phyloP scores from a whole-genome alignment of 495 filamentous ascomycete genomes.

The Evansstolkia leycettana region DNA sequence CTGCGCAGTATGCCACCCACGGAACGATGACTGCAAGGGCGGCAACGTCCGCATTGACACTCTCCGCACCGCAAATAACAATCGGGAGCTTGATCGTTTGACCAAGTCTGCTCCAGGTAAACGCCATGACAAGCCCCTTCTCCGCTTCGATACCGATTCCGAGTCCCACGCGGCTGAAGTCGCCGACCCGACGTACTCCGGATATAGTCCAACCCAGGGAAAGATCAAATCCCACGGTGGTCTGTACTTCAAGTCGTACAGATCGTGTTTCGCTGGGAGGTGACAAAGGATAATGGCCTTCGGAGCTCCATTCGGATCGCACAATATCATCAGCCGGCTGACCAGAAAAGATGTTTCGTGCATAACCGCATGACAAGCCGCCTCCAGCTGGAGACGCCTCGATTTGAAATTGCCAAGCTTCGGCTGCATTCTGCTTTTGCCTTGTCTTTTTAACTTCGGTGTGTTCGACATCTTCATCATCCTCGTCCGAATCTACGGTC shows the following conservation, averaged over 20 bases:
- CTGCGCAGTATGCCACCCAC: slow-evolving; percentile 35
- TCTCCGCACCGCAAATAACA: slow-evolving; percentile 22
- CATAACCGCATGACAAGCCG: slow-evolving; percentile 21
- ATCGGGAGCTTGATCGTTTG: slow-evolving; percentile 31
- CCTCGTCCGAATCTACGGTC: slow-evolving; percentile 11
- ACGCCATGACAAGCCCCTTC: slow-evolving; percentile 24
- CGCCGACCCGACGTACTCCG: slow-evolving; percentile 25
- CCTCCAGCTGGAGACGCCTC: slow-evolving; percentile 16
- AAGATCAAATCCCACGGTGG: slow-evolving; percentile 10
- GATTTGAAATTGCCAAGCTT: slow-evolving; percentile 21
- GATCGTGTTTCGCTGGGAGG: slow-evolving; percentile 20
- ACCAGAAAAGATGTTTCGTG: slow-evolving; percentile 31
- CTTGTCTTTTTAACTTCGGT: slow-evolving; percentile 9
- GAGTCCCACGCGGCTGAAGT: slow-evolving; percentile 27
- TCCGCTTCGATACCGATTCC: slow-evolving; percentile 22
- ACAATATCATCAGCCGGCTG: slow-evolving; percentile 17
- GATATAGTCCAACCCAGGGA: slow-evolving; percentile 24
- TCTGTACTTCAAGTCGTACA: slow-evolving; percentile 20
- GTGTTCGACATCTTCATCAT: slow-evolving; percentile 17
- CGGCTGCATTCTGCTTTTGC: slow-evolving; percentile 14
- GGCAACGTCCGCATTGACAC: slow-evolving; percentile 23
- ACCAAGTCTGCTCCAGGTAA: slow-evolving; percentile 30
- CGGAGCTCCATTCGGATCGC: slow-evolving; percentile 31
- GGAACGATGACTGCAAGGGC: slow-evolving; percentile 31
- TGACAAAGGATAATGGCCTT: slow-evolving; percentile 24